Evolutionary conservation across 176 grass and related monocot species (phyloP), one percentile per base, ranked within the genome.

Genomic region (Zoysia japonica): DNA sequence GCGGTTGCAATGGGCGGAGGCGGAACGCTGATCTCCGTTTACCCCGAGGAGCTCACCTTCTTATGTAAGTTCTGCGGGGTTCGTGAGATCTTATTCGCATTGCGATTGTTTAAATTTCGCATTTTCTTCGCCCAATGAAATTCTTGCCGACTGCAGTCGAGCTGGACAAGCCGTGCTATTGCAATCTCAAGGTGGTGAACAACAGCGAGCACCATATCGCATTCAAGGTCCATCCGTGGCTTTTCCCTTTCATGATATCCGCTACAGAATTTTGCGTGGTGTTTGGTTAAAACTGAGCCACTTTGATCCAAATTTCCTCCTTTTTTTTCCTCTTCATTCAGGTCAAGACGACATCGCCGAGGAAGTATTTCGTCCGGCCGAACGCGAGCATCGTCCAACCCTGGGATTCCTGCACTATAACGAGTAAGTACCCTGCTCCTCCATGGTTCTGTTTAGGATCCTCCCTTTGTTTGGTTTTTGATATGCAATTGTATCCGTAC

Each of bases 301-400:
- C 39, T 81, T 72, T 81, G 78, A 74, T 74, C 61, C 60, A 87
- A 87, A 76, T 9, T 4, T 84, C 60, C 28, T 54, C 47, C 6
- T 28, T 59, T 78, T 28, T 41, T 36, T 82, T 69, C 28, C 28
- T 28, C 28, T 28, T 28, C 28, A 28, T 45, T 35, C 85, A 98
- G 95, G 95, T 98, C 47, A 98, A 98, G 88, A 98, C 92, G 5
- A 98, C 95, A 47, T 98, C 95, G 50, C 95, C 95, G 19, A 98
- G 89, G 86, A 98, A 98, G 55, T 98, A 98, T 78, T 98, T 98
- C 62, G 95, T 98, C 69, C 87, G 95, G 73, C 95, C 95, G 16
- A 98, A 94, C 74, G 81, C 95, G 9, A 91, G 74, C 77, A 87
- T 98, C 43, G 87, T 98, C 53, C 95, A 93, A 66, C 95, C 95